Evolutionary conservation across 129 eudicot genomes (phyloP).

Genomic region (Saussurea involucrata): DNA sequence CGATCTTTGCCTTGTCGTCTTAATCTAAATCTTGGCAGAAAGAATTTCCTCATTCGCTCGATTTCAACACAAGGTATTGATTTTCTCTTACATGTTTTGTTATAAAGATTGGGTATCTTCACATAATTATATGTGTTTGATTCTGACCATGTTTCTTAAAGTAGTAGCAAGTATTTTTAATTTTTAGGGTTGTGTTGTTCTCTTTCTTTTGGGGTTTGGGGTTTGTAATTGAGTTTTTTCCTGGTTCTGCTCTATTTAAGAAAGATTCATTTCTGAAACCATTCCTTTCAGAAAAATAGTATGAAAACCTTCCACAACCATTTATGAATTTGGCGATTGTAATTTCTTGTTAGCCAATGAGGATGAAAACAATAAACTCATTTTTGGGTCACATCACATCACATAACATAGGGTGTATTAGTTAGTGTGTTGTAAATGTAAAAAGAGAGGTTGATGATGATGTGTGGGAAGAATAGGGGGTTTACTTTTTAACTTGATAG

Average conservation of each 20-base stretch:
- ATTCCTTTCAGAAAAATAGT: neutral
- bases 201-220: neutral
- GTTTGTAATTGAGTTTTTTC: neutral
- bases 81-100: neutral
- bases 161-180: neutral
- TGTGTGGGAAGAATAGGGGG: neutral
- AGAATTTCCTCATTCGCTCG: constrained; percentile 39
- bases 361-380: neutral
- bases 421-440: neutral
- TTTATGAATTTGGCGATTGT: neutral
- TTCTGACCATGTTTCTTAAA: neutral
- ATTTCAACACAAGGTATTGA: constrained; percentile 40
- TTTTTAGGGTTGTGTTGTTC: neutral
- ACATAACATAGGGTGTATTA: neutral
- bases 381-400: neutral
- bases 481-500: neutral
- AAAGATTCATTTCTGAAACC: neutral
- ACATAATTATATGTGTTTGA: neutral
- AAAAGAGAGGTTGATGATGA: neutral
- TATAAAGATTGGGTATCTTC: neutral
- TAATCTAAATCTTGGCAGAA: constrained; percentile 26
- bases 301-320: neutral
- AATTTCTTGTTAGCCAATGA: neutral
- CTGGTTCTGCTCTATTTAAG: neutral
- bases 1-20: constrained; percentile 30